Evolutionary conservation across 2,329 filamentous ascomycete species (phyloP), one percentile per base, ranked within the genome.

Genomic region (Kalaharituber pfeilii): DNA sequence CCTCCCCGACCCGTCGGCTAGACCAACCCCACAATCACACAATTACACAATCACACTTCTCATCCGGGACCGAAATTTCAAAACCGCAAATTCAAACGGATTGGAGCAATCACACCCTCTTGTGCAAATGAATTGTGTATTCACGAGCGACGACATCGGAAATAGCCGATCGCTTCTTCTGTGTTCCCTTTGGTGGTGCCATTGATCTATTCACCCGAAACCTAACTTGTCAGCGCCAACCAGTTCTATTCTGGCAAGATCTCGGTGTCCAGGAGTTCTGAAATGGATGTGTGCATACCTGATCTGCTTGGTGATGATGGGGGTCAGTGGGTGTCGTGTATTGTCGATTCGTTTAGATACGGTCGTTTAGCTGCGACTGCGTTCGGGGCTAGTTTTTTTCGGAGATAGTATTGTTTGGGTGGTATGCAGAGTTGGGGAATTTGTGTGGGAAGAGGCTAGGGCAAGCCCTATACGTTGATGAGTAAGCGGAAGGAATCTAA

Each of bases 61-160:
- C n/a, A n/a, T n/a, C n/a, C n/a, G n/a, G 36, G 15, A 29, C 24
- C 30, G 39, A 29, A 22, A 53, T 56, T 36, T 53, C 44, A 36
- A 56, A n/a, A n/a, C n/a, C n/a, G n/a, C n/a, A n/a, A n/a, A n/a
- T n/a, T n/a, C n/a, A n/a, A n/a, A n/a, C n/a, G n/a, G n/a, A n/a
- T n/a, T n/a, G n/a, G n/a, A n/a, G n/a, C n/a, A n/a, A n/a, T n/a
- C 84, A 72, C 88, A 93, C 86, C 76, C 89, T 84, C 85, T 94
- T 96, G 86, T 98, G 91, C 68, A 98, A 78, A 81, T 98, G 89
- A 78, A 98, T 96, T 75, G 91, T 98, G 82, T 98, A 98, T 80
- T 98, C 93, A 80, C 91, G 86, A 69, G 91, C 83, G 73, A 98
- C 89, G 71, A 98, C 93, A 76, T 98, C 89, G 75, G 86, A 82